A percentile compares a stretch with the other conserved stretches of the same genome.
Conservation (phyloP, 2,329 filamentous ascomycete species). For the Claviceps spartinae region DNA sequence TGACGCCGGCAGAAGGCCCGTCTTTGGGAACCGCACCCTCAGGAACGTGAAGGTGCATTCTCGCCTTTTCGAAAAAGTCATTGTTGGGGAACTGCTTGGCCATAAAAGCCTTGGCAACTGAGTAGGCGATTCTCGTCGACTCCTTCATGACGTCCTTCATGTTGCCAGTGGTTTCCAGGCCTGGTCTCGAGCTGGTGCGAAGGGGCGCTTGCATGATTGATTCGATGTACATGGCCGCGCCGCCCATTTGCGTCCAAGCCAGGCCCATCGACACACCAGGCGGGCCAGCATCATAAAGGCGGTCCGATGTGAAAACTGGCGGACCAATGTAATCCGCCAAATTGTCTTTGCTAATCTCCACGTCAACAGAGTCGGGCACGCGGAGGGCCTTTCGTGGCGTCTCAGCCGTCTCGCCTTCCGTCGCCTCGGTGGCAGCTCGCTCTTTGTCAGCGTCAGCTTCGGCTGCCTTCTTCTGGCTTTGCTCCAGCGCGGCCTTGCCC, state of each 20-base stretch:
- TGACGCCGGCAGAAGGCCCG: slow-evolving; percentile 84
- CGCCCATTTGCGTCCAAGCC: slow-evolving; percentile 95
- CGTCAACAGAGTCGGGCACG: slow-evolving; percentile 76
- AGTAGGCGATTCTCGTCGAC: slow-evolving; percentile 88
- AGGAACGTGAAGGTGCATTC: slow-evolving; percentile 89
- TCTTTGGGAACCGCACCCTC: slow-evolving; percentile 96
- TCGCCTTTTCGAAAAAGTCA: slow-evolving; percentile 90
- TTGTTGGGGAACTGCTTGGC: slow-evolving; percentile 78
- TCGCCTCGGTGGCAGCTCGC: slow-evolving; percentile 17
- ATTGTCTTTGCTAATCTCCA: slow-evolving; percentile 76
- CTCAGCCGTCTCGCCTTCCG: slow-evolving; percentile 37
- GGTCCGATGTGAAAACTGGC: slow-evolving; percentile 87
- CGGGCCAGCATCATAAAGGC: slow-evolving; percentile 86
- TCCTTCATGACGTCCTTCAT: slow-evolving; percentile 97
- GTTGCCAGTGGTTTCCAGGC: slow-evolving; percentile 86
- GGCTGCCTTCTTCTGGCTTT: slow-evolving; percentile 50
- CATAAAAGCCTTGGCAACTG: slow-evolving; percentile 83
- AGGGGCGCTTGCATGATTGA: slow-evolving; percentile 83
- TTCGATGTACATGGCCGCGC: slow-evolving; percentile 92
- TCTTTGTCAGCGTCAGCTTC: slow-evolving; percentile 36
- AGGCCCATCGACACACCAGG: slow-evolving; percentile 95
- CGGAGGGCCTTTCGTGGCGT: slow-evolving; percentile 62
- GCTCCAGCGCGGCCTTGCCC: slow-evolving; percentile 64
- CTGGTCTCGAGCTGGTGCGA: slow-evolving; percentile 57
- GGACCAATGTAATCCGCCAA: slow-evolving; percentile 95